Evolutionary conservation across 1,284 basidiomycete species (phyloP), one percentile per base, ranked within the genome.

Genomic region (Cryptococcus maquisensis): DNA sequence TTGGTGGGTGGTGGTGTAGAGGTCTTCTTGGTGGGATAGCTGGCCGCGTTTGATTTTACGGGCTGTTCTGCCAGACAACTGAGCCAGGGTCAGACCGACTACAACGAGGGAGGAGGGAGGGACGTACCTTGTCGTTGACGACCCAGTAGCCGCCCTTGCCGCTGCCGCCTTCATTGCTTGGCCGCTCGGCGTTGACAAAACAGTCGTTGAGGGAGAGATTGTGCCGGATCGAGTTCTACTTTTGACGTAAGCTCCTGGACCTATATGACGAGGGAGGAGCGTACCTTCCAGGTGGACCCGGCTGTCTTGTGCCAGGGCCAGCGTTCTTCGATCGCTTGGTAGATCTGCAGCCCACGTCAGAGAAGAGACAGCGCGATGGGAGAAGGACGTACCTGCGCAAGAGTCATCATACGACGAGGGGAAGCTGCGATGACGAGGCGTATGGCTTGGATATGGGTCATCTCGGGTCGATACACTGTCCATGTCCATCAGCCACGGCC

Each of bases 121-220:
- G 39, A 58, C 64, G 49, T 44, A 68, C 66, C 21, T 55, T 50
- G 13, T 68, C 65, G 13, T 61, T 56, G 0, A 68, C 63, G 6
- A 42, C 60, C 70, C 70, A 72, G 47, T 68, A 69, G 7, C 63
- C 64, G n/a, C 70, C 70, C 49, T 70, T 72, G 6, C 67, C 66
- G 6, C 56, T 39, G n/a, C 43, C 39, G 1, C 60, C 64, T 16
- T 68, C 67, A 36, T 55, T 49, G 4, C 44, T 47, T 0, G 61
- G 55, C 15, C 67, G 52, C 41, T 69, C 65, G 37, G 81, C 79
- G 52, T 83, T 82, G 54, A 80, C 72, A 72, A 94, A 94, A 47
- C 86, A 84, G 55, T 85, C 83, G 69, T 90, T 86, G 37, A 93
- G 75, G 4, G 87, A 90, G 4, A 95, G 79, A 60, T 86, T 88